Evolutionary conservation across 805 yeast species (phyloP).

Genomic region (Candida andamanensis): DNA sequence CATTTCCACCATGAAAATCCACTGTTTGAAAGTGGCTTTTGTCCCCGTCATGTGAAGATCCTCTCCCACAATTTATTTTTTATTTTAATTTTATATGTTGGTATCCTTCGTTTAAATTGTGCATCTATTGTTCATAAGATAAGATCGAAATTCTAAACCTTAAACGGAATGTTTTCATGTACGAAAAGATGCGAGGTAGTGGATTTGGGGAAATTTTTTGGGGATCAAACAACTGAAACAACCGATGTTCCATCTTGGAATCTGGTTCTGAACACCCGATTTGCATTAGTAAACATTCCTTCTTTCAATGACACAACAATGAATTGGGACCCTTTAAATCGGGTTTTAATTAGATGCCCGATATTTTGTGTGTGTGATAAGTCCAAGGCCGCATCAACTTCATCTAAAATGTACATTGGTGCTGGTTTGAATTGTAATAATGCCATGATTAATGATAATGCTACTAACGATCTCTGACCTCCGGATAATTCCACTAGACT

Average conservation of each 20-base stretch:
- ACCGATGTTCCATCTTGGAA: slow-evolving; percentile 97
- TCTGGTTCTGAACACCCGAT: slow-evolving; percentile 85
- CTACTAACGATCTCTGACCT: slow-evolving; percentile 93
- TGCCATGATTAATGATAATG: slow-evolving; percentile 87
- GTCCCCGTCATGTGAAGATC: too few species aligned
- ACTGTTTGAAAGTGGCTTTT: too few species aligned
- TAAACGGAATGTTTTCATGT: too few species aligned
- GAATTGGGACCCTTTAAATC: slow-evolving; percentile 93
- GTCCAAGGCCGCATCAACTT: slow-evolving; percentile 97
- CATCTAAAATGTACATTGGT: slow-evolving; percentile 96
- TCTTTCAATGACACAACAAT: slow-evolving; percentile 95
- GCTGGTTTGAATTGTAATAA: slow-evolving; percentile 94
- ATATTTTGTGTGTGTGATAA: slow-evolving; percentile 95
- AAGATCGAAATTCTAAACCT: too few species aligned
- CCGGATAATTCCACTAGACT: slow-evolving; percentile 93
- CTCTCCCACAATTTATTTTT: too few species aligned
- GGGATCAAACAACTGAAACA: slow-evolving; percentile 53
- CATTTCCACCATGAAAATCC: too few species aligned
- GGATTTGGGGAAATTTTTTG: too few species aligned
- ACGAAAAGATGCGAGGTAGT: too few species aligned
- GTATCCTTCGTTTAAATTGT: too few species aligned
- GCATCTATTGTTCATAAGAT: too few species aligned
- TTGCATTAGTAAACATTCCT: slow-evolving; percentile 97
- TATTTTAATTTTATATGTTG: too few species aligned
- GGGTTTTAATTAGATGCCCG: slow-evolving; percentile 91